Conservation (phyloP, 257 asterid species). For the Fraxinus anomala region DNA sequence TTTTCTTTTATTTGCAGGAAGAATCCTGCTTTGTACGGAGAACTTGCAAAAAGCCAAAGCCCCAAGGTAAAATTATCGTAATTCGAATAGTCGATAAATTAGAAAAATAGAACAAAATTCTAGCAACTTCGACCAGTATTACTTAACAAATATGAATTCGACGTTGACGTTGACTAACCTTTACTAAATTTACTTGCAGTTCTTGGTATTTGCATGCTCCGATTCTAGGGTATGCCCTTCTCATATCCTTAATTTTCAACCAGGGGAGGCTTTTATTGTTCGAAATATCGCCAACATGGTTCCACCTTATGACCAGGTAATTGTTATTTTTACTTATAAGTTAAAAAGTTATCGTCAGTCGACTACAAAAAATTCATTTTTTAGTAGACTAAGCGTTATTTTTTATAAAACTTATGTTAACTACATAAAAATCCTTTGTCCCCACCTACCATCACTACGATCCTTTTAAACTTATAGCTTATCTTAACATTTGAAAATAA, state of each 20-base stretch:
- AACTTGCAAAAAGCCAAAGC: slow-evolving; percentile 49
- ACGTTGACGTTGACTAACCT: not conserved
- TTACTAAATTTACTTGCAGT: slow-evolving; percentile 26
- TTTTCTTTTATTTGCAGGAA: slow-evolving; percentile 30
- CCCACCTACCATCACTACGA: no score
- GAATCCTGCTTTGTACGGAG: slow-evolving; percentile 38
- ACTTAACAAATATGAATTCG: not conserved
- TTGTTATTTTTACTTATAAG: not conserved
- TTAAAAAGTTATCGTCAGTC: no score
- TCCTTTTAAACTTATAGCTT: no score
- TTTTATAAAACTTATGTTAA: no score
- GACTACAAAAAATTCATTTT: no score
- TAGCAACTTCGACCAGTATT: not conserved
- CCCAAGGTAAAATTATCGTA: slow-evolving; percentile 39
- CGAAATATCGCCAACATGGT: slow-evolving; percentile 60
- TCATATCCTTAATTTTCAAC: slow-evolving; percentile 48
- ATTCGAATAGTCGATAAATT: not conserved
- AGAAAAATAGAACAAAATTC: no score
- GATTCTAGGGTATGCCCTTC: slow-evolving; percentile 60
- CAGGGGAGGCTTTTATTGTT: slow-evolving; percentile 55
- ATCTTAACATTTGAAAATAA: no score
- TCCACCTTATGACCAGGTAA: slow-evolving; percentile 53
- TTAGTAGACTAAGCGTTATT: no score
- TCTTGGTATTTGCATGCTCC: slow-evolving; percentile 51
- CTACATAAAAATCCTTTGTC: no score